Evolutionary conservation across 2,329 filamentous ascomycete species (phyloP).

Genomic region (Pseudocercospora musae): DNA sequence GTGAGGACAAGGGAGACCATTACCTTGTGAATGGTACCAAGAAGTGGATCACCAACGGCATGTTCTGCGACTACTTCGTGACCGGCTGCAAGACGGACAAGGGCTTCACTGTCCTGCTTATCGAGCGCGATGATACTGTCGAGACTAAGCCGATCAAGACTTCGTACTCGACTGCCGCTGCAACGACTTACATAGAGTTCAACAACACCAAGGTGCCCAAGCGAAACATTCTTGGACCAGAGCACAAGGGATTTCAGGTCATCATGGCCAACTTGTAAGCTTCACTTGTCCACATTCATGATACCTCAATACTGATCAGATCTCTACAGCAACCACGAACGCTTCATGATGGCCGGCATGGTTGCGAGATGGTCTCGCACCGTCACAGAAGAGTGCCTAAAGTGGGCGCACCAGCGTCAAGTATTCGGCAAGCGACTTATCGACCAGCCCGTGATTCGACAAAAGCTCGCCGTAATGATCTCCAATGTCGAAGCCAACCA

Average conservation of each 20-base stretch:
- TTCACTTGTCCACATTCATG: too few relatives aligned
- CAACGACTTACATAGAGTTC: constrained; percentile 75
- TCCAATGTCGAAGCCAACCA: constrained; percentile 77
- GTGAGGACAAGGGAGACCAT: constrained; percentile 67
- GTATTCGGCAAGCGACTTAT: constrained; percentile 81
- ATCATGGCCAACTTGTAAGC: constrained; percentile 75
- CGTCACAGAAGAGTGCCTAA: constrained; percentile 78
- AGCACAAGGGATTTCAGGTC: constrained; percentile 81
- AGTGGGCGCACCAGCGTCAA: constrained; percentile 83
- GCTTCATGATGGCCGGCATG: constrained; percentile 45
- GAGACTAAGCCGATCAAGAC: constrained; percentile 78
- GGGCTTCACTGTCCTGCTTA: constrained; percentile 72
- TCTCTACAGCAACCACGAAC: constrained; percentile 24
- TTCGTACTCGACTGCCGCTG: constrained; percentile 73
- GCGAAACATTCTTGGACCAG: constrained; percentile 72
- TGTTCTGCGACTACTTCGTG: constrained; percentile 80
- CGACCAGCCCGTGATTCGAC: constrained; percentile 53
- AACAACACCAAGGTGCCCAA: constrained; percentile 84
- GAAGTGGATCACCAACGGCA: constrained; percentile 85
- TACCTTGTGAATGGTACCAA: constrained; percentile 71
- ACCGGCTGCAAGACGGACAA: constrained; percentile 75
- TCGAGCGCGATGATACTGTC: constrained; percentile 69
- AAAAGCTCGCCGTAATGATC: constrained; percentile 75
- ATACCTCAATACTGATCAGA: background rate
- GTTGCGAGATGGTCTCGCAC: constrained; percentile 64